A percentile compares a stretch with the other conserved stretches of the same genome.
Evolutionary conservation across 305 asterid species (phyloP).

Genomic region (Fraxinus velutina): DNA sequence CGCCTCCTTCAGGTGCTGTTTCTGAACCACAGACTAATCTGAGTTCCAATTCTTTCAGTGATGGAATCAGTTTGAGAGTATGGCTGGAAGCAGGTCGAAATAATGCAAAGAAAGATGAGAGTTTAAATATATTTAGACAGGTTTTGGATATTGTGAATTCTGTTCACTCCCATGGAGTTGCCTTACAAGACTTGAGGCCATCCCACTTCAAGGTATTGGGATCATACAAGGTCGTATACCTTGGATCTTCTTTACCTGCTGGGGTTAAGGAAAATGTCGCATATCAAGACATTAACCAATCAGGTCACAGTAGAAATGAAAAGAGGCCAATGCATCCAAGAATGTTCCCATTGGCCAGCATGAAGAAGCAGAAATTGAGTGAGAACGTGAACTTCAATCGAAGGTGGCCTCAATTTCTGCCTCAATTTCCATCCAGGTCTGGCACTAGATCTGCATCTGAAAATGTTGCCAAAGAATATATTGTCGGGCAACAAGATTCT

Average conservation of each 20-base stretch:
- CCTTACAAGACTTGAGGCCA: slow-evolving; percentile 64
- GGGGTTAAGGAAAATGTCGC: slow-evolving; percentile 31
- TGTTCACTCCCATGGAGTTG: slow-evolving; percentile 66
- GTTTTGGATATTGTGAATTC: slow-evolving; percentile 70
- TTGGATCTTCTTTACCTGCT: slow-evolving; percentile 48
- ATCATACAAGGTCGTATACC: slow-evolving; percentile 49
- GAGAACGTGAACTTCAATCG: slow-evolving; percentile 36
- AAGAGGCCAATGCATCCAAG: slow-evolving; percentile 45
- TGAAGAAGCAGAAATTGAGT: slow-evolving; percentile 56
- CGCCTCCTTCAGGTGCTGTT: slow-evolving; percentile 27
- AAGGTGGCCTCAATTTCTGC: slow-evolving; percentile 64
- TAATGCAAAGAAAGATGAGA: slow-evolving; percentile 55
- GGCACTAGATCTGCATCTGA: slow-evolving; percentile 34
- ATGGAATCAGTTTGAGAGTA: slow-evolving; percentile 66
- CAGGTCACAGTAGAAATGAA: slow-evolving; percentile 35
- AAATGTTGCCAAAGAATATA: slow-evolving; percentile 28
- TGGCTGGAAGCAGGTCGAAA: slow-evolving; percentile 61
- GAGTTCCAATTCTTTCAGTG: slow-evolving; percentile 33
- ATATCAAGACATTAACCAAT: slow-evolving; percentile 35
- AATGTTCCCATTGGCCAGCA: slow-evolving; percentile 31
- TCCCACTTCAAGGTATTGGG: slow-evolving; percentile 68
- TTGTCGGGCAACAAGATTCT: slow-evolving; percentile 31
- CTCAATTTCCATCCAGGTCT: slow-evolving; percentile 30
- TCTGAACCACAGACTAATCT: slow-evolving; percentile 12
- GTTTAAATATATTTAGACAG: slow-evolving; percentile 69